phyloP scores from a whole-genome alignment of 441 rosid genomes.

The Pelargonium australe region DNA sequence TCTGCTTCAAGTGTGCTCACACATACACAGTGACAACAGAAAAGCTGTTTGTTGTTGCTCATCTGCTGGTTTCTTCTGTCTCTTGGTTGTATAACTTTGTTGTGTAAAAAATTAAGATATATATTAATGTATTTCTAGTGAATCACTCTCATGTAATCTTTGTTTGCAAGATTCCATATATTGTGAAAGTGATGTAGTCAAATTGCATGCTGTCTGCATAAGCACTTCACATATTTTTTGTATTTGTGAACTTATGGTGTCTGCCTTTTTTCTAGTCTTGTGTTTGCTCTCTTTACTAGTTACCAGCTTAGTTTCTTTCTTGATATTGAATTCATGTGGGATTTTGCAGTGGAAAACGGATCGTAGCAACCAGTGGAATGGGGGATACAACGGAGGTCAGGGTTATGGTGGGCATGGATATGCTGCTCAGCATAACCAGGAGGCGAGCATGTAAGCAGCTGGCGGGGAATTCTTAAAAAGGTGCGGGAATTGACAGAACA shows the following conservation, averaged over 20 bases:
- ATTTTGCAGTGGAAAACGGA: slow-evolving; percentile 52
- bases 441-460: slow-evolving; percentile 40
- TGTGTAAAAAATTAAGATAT: too few relatives aligned
- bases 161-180: too few relatives aligned
- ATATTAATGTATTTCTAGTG: too few relatives aligned
- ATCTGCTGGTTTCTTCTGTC: neutral
- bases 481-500: slow-evolving; percentile 14
- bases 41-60: neutral
- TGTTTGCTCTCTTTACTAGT: slow-evolving; percentile 9
- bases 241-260: too few relatives aligned
- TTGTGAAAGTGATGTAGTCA: too few relatives aligned
- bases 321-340: slow-evolving; percentile 1
- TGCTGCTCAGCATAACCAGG: slow-evolving; percentile 38
- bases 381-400: slow-evolving; percentile 57
- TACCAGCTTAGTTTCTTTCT: neutral
- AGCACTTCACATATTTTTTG: too few relatives aligned
- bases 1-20: neutral
- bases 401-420: slow-evolving; percentile 56
- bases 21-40: neutral
- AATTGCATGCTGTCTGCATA: too few relatives aligned
- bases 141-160: too few relatives aligned
- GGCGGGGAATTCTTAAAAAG: slow-evolving; percentile 41
- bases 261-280: neutral
- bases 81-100: too few relatives aligned
- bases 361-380: slow-evolving; percentile 58